These are phyloP conservation scores for Botrytis squamosa DNA, from an alignment of 2,329 filamentous ascomycete species.

Conservation along the genomic window DNA sequence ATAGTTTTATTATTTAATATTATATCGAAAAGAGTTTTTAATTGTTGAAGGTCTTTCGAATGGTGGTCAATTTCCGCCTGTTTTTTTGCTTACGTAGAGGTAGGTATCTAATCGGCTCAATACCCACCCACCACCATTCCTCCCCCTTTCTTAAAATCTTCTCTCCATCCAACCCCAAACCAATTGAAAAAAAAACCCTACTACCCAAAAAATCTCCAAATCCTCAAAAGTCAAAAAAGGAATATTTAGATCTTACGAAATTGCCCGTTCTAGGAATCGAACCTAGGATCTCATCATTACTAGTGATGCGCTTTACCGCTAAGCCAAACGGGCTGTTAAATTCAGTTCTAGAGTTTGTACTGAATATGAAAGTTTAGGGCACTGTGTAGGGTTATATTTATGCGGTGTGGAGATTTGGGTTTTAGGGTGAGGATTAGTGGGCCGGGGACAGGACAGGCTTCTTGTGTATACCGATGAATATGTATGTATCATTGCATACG, in stretches of 20 bases:
- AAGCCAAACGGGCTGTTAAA: constrained; percentile 1
- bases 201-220: not conserved
- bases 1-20: too few relatives aligned
- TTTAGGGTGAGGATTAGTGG: too few relatives aligned
- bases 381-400: accelerated
- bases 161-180: not conserved
- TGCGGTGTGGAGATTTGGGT: accelerated
- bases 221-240: accelerated
- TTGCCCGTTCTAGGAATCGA: constrained; percentile 11
- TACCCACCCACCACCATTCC: not conserved
- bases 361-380: accelerated
- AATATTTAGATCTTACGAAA: accelerated
- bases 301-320: constrained; percentile 14
- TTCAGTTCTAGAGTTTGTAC: accelerated
- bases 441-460: too few relatives aligned
- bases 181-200: not conserved
- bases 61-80: too few relatives aligned
- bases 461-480: too few relatives aligned
- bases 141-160: not conserved
- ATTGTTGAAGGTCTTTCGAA: too few relatives aligned
- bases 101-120: not conserved
- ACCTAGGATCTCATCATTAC: constrained; percentile 14
- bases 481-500: too few relatives aligned
- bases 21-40: too few relatives aligned
- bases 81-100: too few relatives aligned